These are phyloP conservation scores for Leccinum fallax DNA, from an alignment of 1,284 basidiomycete genomes.

Conservation along the genomic window DNA sequence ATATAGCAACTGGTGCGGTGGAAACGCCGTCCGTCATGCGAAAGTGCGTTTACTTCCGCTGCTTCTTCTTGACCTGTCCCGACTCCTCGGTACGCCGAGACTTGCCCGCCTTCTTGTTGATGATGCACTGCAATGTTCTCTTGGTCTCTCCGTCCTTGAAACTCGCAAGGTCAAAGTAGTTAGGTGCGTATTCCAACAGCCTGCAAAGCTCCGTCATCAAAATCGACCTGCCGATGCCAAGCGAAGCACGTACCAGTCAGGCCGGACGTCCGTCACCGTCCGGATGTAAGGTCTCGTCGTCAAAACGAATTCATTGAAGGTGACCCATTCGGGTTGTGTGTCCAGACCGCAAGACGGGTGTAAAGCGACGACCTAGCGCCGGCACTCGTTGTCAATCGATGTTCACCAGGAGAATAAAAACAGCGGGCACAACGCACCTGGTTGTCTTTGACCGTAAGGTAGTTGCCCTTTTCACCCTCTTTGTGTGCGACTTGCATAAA, in stretches of 20 bases:
- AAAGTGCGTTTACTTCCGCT: not conserved
- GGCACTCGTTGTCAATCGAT: conserved; percentile 5
- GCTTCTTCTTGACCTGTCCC: not conserved
- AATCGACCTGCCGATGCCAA: not conserved
- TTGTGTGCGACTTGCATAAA: conserved; percentile 99
- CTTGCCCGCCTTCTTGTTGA: conserved; percentile 45
- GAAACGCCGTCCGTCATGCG: not conserved
- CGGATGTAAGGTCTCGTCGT: conserved; percentile 91
- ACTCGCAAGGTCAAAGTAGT: conserved; percentile 75
- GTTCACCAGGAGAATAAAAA: not conserved
- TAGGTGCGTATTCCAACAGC: conserved; percentile 81
- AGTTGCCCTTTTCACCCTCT: conserved; percentile 87
- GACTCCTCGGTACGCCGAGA: conserved; percentile 27
- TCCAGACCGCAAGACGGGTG: conserved; percentile 95
- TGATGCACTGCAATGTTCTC: conserved; percentile 56
- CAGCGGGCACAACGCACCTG: conserved; percentile 49
- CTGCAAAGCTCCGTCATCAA: conserved; percentile 39
- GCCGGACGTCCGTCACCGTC: conserved; percentile 86
- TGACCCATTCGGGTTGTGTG: conserved; percentile 93
- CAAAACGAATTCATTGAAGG: conserved; percentile 98
- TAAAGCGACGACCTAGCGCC: conserved; percentile 75
- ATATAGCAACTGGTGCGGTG: not conserved
- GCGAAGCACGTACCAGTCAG: conserved; percentile 74
- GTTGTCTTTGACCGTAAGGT: conserved; percentile 93
- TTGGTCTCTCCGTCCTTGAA: conserved; percentile 80